Evolutionary conservation across 805 yeast species (phyloP), one percentile per base, ranked within the genome.

Genomic region (Sugiyamaella americana): DNA sequence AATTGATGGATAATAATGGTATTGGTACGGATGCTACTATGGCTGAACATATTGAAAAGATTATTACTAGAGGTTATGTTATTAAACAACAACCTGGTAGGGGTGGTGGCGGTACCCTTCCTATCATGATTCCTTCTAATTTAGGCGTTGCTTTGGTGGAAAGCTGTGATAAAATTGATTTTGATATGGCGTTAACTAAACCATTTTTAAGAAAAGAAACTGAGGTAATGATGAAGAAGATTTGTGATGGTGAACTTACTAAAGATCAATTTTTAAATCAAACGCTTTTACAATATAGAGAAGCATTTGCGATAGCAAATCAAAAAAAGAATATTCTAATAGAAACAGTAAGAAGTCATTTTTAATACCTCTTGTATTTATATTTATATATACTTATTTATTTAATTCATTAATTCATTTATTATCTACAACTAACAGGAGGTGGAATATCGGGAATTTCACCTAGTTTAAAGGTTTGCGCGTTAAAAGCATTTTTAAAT

Each of bases 11-110:
- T 68, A 85, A 80, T 8, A 93, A 93, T 63, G 98, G 98, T 0
- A 93, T 93, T 39, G 99, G 99, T 2, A 93, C 99, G 0, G 99
- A 93, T 69, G 99, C 99, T 0, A 93, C 99, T 0, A 94, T 93
- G 65, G 98, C 98, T 0, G 98, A 93, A 37, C 99, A 93, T 64
- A 93, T 93, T 34, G 88, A 84, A 48, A 89, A 85, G 59, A 80
- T 93, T 37, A 66, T 75, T 23, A 63, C 64, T 8, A 67, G 98
- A 44, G 78, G 79, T 17, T 94, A 89, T 58, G 44, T 67, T 63
- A 38, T 43, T 23, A 52, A 44, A 41, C 38, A 34, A 8, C 24
- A 41, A 17, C 24, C 10, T 8, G 11, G 17, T 22, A 21, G 32
- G 11, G 47, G 47, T 23, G 36, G 43, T 23, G 13, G 32, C 8